Evolutionary conservation across 768 basidiomycete genomes (phyloP).

Genomic region (Suillus lakei): DNA sequence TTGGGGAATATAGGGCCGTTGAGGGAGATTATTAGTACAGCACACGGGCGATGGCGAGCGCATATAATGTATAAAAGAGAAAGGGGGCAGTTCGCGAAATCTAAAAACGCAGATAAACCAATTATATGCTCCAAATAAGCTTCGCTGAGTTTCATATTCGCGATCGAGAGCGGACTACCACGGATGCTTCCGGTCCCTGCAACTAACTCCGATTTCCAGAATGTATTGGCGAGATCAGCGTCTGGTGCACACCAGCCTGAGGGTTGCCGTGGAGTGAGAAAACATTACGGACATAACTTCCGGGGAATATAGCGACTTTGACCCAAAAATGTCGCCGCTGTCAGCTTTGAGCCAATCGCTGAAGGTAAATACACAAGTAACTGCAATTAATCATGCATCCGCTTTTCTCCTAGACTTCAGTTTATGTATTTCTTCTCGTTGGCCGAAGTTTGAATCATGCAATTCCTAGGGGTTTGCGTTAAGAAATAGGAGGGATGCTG

Average conservation of each 20-base stretch:
- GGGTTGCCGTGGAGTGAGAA: too few species aligned
- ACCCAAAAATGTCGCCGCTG: too few species aligned
- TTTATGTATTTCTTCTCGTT: constrained; percentile 82
- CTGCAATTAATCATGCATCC: background rate
- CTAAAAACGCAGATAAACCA: background rate
- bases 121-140: background rate
- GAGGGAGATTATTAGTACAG: background rate
- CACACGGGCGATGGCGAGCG: constrained; percentile 5
- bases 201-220: too few species aligned
- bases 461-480: constrained; percentile 59
- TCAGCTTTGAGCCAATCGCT: too few species aligned
- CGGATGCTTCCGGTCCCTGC: background rate
- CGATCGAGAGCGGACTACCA: background rate
- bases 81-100: background rate
- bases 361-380: too few species aligned
- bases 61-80: background rate
- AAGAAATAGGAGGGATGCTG: background rate
- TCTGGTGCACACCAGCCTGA: too few species aligned
- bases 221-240: too few species aligned
- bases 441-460: constrained; percentile 88
- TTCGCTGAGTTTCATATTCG: constrained; percentile 5
- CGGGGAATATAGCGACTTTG: too few species aligned
- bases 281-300: too few species aligned
- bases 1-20: background rate
- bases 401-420: constrained; percentile 51